These are phyloP conservation scores for Solanum ossicruentum DNA, from an alignment of 257 asterid genomes.

Conservation along the genomic window DNA sequence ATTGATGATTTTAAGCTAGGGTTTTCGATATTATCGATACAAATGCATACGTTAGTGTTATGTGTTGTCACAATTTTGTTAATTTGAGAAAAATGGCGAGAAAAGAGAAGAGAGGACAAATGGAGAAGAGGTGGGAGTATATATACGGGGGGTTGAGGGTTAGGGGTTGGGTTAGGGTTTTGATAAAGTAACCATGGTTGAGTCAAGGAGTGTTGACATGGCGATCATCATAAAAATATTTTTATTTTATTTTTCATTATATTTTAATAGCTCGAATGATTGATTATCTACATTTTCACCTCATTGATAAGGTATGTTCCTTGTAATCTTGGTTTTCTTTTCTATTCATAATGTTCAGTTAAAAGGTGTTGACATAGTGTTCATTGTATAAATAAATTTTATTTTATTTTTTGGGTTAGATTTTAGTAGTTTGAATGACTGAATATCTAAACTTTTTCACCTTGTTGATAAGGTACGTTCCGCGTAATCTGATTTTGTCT, in stretches of 20 bases:
- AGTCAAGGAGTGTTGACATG: background rate
- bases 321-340: too few relatives aligned
- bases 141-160: background rate
- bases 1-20: background rate
- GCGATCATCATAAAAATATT: too few relatives aligned
- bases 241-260: background rate
- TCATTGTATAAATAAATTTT: too few relatives aligned
- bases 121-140: background rate
- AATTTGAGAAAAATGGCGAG: background rate
- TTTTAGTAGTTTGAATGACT: background rate
- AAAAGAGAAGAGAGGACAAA: background rate
- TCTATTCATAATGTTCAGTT: too few relatives aligned
- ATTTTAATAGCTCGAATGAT: background rate
- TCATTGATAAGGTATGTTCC: too few relatives aligned
- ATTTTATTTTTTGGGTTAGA: background rate
- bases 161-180: background rate
- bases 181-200: background rate
- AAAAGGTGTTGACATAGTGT: too few relatives aligned
- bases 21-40: background rate
- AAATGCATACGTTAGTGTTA: background rate
- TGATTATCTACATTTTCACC: background rate
- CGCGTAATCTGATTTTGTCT: too few relatives aligned
- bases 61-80: background rate
- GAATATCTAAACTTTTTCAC: background rate
- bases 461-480: too few relatives aligned